Evolutionary conservation across 768 basidiomycete genomes (phyloP).

Genomic region (Pleurotus salmoneostramineus): DNA sequence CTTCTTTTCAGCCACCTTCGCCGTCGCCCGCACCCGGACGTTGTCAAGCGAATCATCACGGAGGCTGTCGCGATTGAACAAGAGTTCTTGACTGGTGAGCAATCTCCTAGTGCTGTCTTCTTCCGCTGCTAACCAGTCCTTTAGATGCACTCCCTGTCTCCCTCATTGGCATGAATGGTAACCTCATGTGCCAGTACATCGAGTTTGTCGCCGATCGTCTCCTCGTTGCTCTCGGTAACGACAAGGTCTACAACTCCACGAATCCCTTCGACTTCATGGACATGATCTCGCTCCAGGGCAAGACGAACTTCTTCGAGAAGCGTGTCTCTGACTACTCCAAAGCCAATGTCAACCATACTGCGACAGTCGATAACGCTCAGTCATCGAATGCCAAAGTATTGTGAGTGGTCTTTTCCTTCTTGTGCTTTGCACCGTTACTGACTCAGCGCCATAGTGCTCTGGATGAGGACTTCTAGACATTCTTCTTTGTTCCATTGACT

Average conservation of each 20-base stretch:
- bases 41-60: conserved; percentile 63
- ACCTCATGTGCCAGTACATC: conserved; percentile 89
- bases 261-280: conserved; percentile 97
- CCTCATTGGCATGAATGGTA: conserved; percentile 90
- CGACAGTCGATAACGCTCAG: conserved; percentile 5
- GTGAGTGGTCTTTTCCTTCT: conserved; percentile 17
- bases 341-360: conserved; percentile 48
- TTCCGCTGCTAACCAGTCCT: background rate
- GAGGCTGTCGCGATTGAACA: conserved; percentile 88
- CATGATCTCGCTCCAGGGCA: conserved; percentile 92
- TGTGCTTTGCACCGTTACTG: background rate
- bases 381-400: conserved; percentile 17
- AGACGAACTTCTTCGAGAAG: conserved; percentile 97
- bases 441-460: conserved; percentile 15
- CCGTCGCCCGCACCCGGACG: conserved; percentile 76
- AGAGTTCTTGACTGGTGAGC: conserved; percentile 75
- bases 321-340: conserved; percentile 84
- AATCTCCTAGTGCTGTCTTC: too few species aligned
- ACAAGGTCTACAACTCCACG: conserved; percentile 67
- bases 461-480: conserved; percentile 30
- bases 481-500: conserved; percentile 1
- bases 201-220: conserved; percentile 91
- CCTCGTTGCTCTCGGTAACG: conserved; percentile 77
- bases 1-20: conserved; percentile 68
- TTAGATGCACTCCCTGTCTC: conserved; percentile 79